Evolutionary conservation across 1,284 basidiomycete genomes (phyloP), one percentile per base, ranked within the genome.

Genomic region (Naganishia sp.): DNA sequence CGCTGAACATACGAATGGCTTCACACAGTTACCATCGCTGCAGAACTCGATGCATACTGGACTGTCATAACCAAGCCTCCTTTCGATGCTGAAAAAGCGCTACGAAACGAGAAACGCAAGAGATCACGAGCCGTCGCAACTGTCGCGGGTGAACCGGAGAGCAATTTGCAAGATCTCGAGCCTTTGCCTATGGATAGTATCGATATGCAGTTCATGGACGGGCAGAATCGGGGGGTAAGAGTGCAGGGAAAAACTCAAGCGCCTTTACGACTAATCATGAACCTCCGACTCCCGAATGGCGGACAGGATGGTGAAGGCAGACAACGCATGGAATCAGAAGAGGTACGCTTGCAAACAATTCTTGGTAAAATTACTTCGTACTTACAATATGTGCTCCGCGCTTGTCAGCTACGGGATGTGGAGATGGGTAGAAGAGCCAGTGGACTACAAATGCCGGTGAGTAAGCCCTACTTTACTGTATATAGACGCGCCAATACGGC

Each of bases 371-470:
- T 28, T 28, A 28, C 28, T 28, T 28, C 28, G 28, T 28, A 28
- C 28, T 28, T 28, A 28, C 45, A 23, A 54, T 9, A 18, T 47
- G 25, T 15, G 18, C 9, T 4, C 39, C 43, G 17, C 2, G 11
- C 10, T 45, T 35, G 17, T 13, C 49, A 57, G 47, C 18, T 60
- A 41, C 54, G 51, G 9, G 65, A 66, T 7, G 28, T 66, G n/a
- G 65, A 66, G 21, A 53, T 60, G 10, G 65, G 65, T 6, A 28
- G 65, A 35, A 28, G 65, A 41, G 65, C 56, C 31, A 66, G 51
- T 42, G 57, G 65, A 18, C 9, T 45, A 13, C 49, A 53, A 25
- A 60, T 60, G 49, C 65, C 65, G 11, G 65, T 66, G n/a, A 45
- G 64, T 45, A 39, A 21, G 35, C 15, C 46, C 4, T 28, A 28